A percentile compares a stretch with the other conserved stretches of the same genome.
These are phyloP conservation scores for Jimgerdemannia flammicorona DNA, from an alignment of 192 early-diverging fungal species.

Conservation along the genomic window DNA sequence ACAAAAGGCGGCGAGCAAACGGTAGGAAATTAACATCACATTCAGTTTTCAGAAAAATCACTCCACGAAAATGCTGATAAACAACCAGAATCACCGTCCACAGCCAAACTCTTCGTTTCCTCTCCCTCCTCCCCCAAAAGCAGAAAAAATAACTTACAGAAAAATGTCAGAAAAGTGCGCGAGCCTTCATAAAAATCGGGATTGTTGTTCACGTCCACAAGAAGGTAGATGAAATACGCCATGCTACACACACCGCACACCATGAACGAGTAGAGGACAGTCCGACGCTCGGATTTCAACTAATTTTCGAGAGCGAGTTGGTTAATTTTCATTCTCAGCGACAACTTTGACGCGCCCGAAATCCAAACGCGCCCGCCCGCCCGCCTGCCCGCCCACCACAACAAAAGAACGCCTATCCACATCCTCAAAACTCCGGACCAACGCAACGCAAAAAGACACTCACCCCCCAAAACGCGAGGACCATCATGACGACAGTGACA, in stretches of 20 bases:
- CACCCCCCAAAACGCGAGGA: constrained; percentile 54
- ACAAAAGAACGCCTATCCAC: too few relatives aligned
- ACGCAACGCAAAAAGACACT: constrained; percentile 11
- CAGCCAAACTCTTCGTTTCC: not conserved
- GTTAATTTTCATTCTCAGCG: too few relatives aligned
- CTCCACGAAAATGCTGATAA: not conserved
- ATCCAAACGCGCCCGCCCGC: too few relatives aligned
- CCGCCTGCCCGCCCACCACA: too few relatives aligned
- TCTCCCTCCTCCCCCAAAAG: not conserved
- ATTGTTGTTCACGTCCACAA: constrained; percentile 53
- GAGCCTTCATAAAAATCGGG: constrained; percentile 39
- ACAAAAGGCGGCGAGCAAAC: constrained; percentile 23
- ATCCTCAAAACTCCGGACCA: constrained; percentile 4
- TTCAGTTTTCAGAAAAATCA: too few relatives aligned
- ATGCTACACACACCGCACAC: constrained; percentile 55
- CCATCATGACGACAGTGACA: constrained; percentile 41
- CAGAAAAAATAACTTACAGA: constrained; percentile 39
- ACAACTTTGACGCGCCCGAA: too few relatives aligned
- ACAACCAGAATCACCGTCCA: not conserved
- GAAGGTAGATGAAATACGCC: constrained; percentile 63
- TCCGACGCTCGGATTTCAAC: constrained; percentile 46
- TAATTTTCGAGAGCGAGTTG: constrained; percentile 10
- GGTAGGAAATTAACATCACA: not conserved
- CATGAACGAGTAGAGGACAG: constrained; percentile 57
- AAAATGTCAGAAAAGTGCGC: constrained; percentile 48